phyloP scores from a whole-genome alignment of 2,329 filamentous ascomycete species.

The Phialophora macrospora region DNA sequence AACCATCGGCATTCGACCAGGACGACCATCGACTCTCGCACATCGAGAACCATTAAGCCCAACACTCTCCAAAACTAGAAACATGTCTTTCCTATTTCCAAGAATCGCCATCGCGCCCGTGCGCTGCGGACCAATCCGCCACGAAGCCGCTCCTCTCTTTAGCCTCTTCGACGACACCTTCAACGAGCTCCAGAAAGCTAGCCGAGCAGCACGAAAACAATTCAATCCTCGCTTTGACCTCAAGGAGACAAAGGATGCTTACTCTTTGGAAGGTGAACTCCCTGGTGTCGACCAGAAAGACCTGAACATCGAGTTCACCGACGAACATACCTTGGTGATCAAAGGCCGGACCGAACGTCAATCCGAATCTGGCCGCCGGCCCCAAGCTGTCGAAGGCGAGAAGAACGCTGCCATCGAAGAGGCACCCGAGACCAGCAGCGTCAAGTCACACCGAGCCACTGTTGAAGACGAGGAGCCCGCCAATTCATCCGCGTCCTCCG shows the following conservation, averaged over 20 bases:
- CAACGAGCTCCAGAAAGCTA: conserved; percentile 35
- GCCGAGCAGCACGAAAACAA: conserved; percentile 37
- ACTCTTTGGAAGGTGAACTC: conserved; percentile 56
- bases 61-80: conserved; percentile 35
- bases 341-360: conserved; percentile 51
- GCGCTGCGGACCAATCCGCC: conserved; percentile 36
- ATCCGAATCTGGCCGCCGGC: conserved; percentile 40
- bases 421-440: conserved; percentile 33
- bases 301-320: conserved; percentile 55
- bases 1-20: conserved; percentile 40
- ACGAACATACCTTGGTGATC: conserved; percentile 54
- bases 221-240: conserved; percentile 56
- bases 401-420: conserved; percentile 34
- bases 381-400: conserved; percentile 30
- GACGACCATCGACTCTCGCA: conserved; percentile 31
- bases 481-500: conserved; percentile 30
- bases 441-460: conserved; percentile 47
- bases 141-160: conserved; percentile 53
- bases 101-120: conserved; percentile 40
- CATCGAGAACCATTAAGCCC: conserved; percentile 33
- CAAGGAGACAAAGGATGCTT: conserved; percentile 51
- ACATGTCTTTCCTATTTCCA: conserved; percentile 49
- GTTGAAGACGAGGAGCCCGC: conserved; percentile 52
- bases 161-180: conserved; percentile 52
- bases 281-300: conserved; percentile 55